phyloP scores from a whole-genome alignment of 495 filamentous ascomycete species.

The Chaetomium fimeti region DNA sequence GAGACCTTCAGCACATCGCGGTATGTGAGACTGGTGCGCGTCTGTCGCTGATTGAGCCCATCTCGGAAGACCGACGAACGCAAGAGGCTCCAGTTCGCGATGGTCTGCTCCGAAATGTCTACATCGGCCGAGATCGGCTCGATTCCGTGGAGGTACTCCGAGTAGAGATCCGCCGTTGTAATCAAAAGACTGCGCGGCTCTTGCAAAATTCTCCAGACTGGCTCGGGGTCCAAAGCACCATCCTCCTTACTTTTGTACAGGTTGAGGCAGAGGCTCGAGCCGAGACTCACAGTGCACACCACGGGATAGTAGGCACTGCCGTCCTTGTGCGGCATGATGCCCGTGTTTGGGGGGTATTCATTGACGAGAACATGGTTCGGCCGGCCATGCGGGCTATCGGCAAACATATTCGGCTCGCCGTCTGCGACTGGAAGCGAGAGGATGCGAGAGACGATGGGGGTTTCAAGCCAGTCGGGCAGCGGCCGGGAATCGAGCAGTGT shows the following conservation, averaged over 20 bases:
- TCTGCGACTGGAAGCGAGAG: constrained; percentile 46
- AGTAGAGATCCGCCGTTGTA: constrained; percentile 67
- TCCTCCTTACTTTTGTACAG: constrained; percentile 65
- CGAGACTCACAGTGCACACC: constrained; percentile 87
- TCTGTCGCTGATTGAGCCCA: constrained; percentile 62
- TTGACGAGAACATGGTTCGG: constrained; percentile 95
- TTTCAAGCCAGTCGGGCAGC: constrained; percentile 72
- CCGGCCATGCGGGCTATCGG: constrained; percentile 63
- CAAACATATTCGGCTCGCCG: constrained; percentile 57
- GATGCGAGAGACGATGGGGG: constrained; percentile 70
- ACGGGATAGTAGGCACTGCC: constrained; percentile 81
- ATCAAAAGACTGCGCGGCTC: constrained; percentile 82
- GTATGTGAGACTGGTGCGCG: constrained; percentile 84
- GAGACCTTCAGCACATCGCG: constrained; percentile 88
- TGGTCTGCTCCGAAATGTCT: constrained; percentile 55
- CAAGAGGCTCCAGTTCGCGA: constrained; percentile 84
- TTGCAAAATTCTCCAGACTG: constrained; percentile 72
- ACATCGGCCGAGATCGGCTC: constrained; percentile 59
- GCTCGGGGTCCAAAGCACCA: constrained; percentile 45
- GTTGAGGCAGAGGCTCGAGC: constrained; percentile 73
- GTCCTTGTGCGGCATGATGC: constrained; percentile 97
- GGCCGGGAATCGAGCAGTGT: constrained; percentile 67
- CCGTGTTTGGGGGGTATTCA: constrained; percentile 82
- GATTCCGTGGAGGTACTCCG: constrained; percentile 74
- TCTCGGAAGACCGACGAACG: constrained; percentile 57